Evolutionary conservation across 345 rosid genomes (phyloP).

Genomic region (Diplotaxis tenuifolia): DNA sequence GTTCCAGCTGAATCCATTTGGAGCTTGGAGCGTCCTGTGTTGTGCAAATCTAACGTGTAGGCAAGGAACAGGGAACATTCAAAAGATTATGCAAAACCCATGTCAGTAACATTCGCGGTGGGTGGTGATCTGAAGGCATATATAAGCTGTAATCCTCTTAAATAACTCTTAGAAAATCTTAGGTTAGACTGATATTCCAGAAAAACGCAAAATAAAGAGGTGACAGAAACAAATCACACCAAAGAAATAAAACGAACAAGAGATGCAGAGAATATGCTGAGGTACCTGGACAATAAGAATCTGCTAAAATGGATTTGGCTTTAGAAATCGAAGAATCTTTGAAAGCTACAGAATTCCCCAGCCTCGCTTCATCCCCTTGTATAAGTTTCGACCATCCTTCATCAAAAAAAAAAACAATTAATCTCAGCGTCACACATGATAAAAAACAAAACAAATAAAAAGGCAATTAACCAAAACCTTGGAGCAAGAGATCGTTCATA

Average conservation of each 20-base stretch:
- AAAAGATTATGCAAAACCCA: background rate
- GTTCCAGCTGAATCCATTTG: conserved; percentile 28
- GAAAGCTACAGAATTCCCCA: conserved; percentile 29
- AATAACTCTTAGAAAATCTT: background rate
- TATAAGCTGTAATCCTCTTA: background rate
- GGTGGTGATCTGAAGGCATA: background rate
- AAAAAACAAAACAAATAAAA: background rate
- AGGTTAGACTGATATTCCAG: background rate
- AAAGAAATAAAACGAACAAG: background rate
- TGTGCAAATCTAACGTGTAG: background rate
- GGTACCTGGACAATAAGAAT: background rate
- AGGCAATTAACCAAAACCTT: conserved; percentile 40
- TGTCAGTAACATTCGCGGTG: background rate
- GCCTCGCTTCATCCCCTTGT: conserved; percentile 11
- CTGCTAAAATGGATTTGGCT: conserved; percentile 29
- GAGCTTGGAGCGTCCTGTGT: conserved; percentile 38
- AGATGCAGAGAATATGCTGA: background rate
- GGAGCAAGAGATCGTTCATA: conserved; percentile 62
- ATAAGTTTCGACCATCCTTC: conserved; percentile 36
- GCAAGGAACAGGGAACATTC: background rate
- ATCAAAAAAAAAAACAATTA: conserved; percentile 6
- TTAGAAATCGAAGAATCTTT: conserved; percentile 29
- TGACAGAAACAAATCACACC: background rate
- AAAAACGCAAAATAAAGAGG: background rate
- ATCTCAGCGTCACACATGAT: background rate